These are phyloP conservation scores for Chlorella ohadii DNA, from an alignment of 139 green algal genomes.

Conservation along the genomic window DNA sequence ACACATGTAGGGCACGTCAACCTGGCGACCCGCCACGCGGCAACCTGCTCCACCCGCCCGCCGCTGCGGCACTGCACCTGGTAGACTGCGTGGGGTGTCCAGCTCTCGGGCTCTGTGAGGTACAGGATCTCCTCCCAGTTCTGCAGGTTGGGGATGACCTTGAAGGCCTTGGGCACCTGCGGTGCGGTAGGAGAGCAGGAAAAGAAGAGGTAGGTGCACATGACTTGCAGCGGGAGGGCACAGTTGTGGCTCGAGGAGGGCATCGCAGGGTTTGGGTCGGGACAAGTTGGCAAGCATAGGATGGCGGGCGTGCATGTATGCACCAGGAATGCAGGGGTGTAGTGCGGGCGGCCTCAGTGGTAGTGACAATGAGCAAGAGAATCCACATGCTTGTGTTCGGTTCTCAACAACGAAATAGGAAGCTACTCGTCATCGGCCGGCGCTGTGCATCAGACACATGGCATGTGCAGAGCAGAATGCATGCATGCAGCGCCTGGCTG, in stretches of 20 bases:
- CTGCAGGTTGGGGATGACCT: slow-evolving; percentile 94
- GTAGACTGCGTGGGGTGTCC: slow-evolving; percentile 91
- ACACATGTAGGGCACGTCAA: too few relatives aligned
- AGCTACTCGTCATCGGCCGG: slow-evolving; percentile 35
- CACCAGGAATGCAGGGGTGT: not conserved
- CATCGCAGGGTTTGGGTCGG: too few relatives aligned
- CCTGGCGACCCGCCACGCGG: too few relatives aligned
- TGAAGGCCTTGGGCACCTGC: slow-evolving; percentile 97
- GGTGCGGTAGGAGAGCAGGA: not conserved
- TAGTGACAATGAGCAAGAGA: slow-evolving; percentile 34
- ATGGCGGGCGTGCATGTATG: too few relatives aligned
- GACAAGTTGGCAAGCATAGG: too few relatives aligned
- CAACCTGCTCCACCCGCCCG: not conserved
- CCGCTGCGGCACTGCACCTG: slow-evolving; percentile 31
- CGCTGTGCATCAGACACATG: not conserved
- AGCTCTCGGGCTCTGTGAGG: slow-evolving; percentile 89
- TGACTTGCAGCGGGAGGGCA: too few relatives aligned
- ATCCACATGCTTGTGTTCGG: slow-evolving; percentile 29
- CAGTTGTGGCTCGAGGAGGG: too few relatives aligned
- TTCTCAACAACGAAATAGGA: slow-evolving; percentile 40
- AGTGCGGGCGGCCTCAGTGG: slow-evolving; percentile 15
- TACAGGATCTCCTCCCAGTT: slow-evolving; percentile 99
- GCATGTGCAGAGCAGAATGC: too few relatives aligned
- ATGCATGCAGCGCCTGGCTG: too few relatives aligned
- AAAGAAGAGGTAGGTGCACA: too few relatives aligned